Percentiles rank a stretch among this genome's conserved stretches.
Conservation (phyloP, 73 alveolate genomes). For the Paramecium pentaurelia region DNA sequence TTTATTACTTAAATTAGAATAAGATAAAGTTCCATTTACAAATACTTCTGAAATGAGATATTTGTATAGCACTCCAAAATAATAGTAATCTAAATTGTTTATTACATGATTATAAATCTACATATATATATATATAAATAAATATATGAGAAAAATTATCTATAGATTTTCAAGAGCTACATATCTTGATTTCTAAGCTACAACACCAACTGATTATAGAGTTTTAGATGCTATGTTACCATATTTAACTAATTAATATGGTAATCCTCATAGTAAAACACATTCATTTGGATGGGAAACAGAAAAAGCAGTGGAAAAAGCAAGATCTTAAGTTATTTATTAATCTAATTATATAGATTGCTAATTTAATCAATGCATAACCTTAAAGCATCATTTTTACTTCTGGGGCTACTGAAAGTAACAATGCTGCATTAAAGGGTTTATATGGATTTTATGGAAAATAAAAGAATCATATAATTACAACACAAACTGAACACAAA, state of each 20-base stretch:
- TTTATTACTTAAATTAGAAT: neutral
- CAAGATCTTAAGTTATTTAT: slow-evolving; percentile 75
- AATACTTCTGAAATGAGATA: slow-evolving; percentile 16
- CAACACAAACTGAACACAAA: slow-evolving; percentile 98
- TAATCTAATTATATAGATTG: slow-evolving; percentile 65
- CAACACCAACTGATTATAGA: slow-evolving; percentile 87
- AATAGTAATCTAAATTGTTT: slow-evolving; percentile 5
- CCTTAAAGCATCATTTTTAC: slow-evolving; percentile 98
- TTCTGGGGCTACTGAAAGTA: slow-evolving; percentile 99
- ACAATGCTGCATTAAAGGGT: slow-evolving; percentile 95
- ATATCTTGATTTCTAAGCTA: slow-evolving; percentile 84
- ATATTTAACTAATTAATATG: slow-evolving; percentile 73
- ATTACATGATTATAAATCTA: slow-evolving; percentile 3
- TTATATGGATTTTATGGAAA: slow-evolving; percentile 80
- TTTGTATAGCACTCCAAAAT: slow-evolving; percentile 12
- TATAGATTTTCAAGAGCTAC: neutral
- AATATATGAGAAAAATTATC: neutral
- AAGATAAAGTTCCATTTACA: neutral
- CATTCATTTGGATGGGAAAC: slow-evolving; percentile 83
- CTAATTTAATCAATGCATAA: slow-evolving; percentile 80
- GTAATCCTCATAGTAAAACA: slow-evolving; percentile 88
- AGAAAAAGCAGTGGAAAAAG: slow-evolving; percentile 81
- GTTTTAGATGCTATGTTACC: slow-evolving; percentile 88
- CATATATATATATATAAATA: neutral
- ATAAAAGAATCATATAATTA: slow-evolving; percentile 86